These are phyloP conservation scores for Sporothrix pallida DNA, from an alignment of 2,329 filamentous ascomycete genomes.

Conservation along the genomic window DNA sequence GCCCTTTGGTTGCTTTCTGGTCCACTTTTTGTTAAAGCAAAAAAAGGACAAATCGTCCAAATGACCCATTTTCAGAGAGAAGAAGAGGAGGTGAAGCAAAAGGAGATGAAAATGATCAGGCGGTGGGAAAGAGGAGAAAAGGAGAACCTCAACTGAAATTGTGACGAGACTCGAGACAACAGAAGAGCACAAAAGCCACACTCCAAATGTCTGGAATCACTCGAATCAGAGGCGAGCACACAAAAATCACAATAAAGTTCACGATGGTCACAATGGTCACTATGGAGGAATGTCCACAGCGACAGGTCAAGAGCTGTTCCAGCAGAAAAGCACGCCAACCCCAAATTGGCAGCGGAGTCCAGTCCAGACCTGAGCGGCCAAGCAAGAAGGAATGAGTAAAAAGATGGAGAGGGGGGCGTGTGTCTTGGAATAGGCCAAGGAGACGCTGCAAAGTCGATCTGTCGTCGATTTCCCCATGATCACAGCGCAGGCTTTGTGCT, in stretches of 20 bases:
- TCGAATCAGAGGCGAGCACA: neutral
- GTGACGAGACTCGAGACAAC: neutral
- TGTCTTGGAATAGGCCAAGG: neutral
- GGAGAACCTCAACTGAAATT: slow-evolving; percentile 8
- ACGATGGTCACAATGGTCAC: neutral
- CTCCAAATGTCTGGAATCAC: too few species aligned
- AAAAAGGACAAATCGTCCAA: slow-evolving; percentile 8
- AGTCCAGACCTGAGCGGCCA: neutral
- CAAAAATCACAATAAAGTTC: neutral
- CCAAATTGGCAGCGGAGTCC: slow-evolving; percentile 1
- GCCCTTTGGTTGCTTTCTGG: neutral
- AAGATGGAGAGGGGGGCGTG: neutral
- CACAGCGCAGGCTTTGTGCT: neutral
- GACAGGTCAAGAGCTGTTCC: neutral
- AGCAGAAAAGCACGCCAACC: slow-evolving; percentile 2
- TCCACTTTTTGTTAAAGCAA: neutral
- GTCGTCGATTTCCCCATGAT: slow-evolving; percentile 18
- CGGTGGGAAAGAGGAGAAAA: slow-evolving; percentile 4
- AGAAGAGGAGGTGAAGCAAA: slow-evolving; percentile 2
- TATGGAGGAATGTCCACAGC: slow-evolving; percentile 1
- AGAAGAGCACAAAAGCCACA: neutral
- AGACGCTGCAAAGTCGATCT: slow-evolving; percentile 6
- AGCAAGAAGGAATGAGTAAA: neutral
- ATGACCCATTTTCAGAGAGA: slow-evolving; percentile 10
- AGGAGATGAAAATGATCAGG: neutral